Evolutionary conservation across 2,329 filamentous ascomycete species (phyloP), one percentile per base, ranked within the genome.

Genomic region (Dactylella cylindrospora): DNA sequence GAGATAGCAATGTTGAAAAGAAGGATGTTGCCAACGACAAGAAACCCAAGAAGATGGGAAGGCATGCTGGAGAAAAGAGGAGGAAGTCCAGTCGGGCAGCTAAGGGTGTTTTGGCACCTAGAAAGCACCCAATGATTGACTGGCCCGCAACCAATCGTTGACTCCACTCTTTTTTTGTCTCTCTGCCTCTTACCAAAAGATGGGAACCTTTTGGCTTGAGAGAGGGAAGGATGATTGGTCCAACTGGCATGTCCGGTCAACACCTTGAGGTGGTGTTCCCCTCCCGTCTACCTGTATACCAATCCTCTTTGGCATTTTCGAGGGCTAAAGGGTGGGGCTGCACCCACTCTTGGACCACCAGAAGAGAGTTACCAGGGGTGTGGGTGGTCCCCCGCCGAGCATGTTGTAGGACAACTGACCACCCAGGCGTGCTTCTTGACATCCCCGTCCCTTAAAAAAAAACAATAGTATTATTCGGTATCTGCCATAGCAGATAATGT

Each of bases 111-210:
- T n/a, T 52, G 55, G 39, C 47, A 52, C 26, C 17, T 28, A n/a
- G n/a, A 15, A 52, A 36, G 47, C 46, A 61, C 55, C n/a, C 55
- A 61, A 61, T 61, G 35, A 29, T 47, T 46, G 38, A 31, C 55
- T 40, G 35, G 57, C 49, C 46, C 49, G 49, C 57, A 62, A 43
- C 57, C 57, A 62, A 62, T 62, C 41, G 44, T 43, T 54, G 57
- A 43, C 57, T 62, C 57, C 57, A 62, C 57, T 33, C 57, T 47
- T 32, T 33, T 49, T 47, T 32, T 43, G 13, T 41, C 49, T 53
- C 55, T 49, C 57, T 35, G 57, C 50, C 43, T 54, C 38, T 62
- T n/a, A n/a, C n/a, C n/a, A n/a, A n/a, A n/a, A n/a, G n/a, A n/a
- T n/a, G 57, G 57, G 57, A 31, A 43, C 53, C 57, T 60, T 52